phyloP scores from a whole-genome alignment of 306 rosid genomes.

The Potentilla sterilis region DNA sequence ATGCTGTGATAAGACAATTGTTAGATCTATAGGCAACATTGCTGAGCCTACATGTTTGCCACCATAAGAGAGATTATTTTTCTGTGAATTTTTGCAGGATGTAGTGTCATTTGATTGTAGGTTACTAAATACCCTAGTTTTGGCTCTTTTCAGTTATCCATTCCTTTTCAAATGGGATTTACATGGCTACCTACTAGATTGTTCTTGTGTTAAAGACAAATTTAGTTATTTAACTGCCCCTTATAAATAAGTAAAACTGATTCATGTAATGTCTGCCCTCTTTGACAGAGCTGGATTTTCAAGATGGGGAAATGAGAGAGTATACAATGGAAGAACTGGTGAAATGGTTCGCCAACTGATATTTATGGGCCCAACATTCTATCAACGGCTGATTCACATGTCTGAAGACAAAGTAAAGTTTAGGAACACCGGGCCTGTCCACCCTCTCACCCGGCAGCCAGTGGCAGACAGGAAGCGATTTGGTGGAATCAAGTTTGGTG shows the following conservation, averaged over 20 bases:
- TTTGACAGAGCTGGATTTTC: slow-evolving; percentile 79
- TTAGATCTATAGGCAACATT: background rate
- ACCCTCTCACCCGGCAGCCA: slow-evolving; percentile 96
- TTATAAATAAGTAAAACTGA: background rate
- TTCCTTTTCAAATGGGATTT: background rate
- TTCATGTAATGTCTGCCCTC: slow-evolving; percentile 20
- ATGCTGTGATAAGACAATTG: background rate
- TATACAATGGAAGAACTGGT: slow-evolving; percentile 86
- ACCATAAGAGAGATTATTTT: background rate
- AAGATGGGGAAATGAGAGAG: slow-evolving; percentile 91
- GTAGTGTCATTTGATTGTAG: background rate
- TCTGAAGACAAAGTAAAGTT: slow-evolving; percentile 93
- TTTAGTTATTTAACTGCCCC: background rate
- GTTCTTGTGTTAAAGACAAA: background rate
- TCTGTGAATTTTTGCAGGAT: background rate
- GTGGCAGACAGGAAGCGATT: slow-evolving; percentile 94
- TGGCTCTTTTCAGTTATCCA: background rate
- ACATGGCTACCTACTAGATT: background rate
- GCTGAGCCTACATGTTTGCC: background rate
- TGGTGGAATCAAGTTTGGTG: slow-evolving; percentile 96
- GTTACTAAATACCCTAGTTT: background rate
- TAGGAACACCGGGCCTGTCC: slow-evolving; percentile 96
- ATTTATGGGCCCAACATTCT: slow-evolving; percentile 97
- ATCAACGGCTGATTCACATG: slow-evolving; percentile 93
- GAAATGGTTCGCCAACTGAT: slow-evolving; percentile 81